A percentile compares a stretch with the other conserved stretches of the same genome.
Evolutionary conservation across 306 rosid genomes (phyloP).

Genomic region (Carpinus viminea): DNA sequence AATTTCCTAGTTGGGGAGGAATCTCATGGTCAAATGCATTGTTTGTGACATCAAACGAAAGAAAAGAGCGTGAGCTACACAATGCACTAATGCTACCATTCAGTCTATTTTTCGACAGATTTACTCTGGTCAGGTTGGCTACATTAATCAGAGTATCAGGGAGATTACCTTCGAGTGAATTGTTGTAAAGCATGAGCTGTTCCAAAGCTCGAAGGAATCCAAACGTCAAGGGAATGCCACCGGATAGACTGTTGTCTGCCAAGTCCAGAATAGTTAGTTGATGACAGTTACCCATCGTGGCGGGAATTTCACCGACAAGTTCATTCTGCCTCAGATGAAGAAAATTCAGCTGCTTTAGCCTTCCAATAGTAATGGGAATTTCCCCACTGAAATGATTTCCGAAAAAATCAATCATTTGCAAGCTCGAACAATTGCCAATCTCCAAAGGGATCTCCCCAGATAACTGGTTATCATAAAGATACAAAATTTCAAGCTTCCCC

Average conservation of each 20-base stretch:
- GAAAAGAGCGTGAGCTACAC: conserved; percentile 61
- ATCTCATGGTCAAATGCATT: conserved; percentile 70
- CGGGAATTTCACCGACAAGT: conserved; percentile 81
- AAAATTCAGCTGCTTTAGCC: conserved; percentile 65
- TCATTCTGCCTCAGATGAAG: conserved; percentile 90
- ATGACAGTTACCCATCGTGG: conserved; percentile 72
- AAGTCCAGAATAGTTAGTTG: conserved; percentile 67
- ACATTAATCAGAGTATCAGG: conserved; percentile 59
- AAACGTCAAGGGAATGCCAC: conserved; percentile 67
- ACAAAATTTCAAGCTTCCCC: conserved; percentile 63
- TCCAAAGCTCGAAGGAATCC: conserved; percentile 59
- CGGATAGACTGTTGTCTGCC: conserved; percentile 80
- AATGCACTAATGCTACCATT: conserved; percentile 75
- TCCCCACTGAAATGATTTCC: conserved; percentile 75
- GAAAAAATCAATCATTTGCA: conserved; percentile 82
- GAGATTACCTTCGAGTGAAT: conserved; percentile 89
- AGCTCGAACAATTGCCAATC: conserved; percentile 80
- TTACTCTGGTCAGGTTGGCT: conserved; percentile 76
- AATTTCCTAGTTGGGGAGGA: conserved; percentile 70
- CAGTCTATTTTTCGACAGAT: conserved; percentile 71
- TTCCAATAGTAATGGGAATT: conserved; percentile 78
- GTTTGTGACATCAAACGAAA: conserved; percentile 78
- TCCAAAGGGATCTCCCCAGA: conserved; percentile 75
- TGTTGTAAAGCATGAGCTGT: conserved; percentile 90
- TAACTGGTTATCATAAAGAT: conserved; percentile 82